Evolutionary conservation across 805 yeast genomes (phyloP).

Genomic region (Wickerhamomyces ciferrii): DNA sequence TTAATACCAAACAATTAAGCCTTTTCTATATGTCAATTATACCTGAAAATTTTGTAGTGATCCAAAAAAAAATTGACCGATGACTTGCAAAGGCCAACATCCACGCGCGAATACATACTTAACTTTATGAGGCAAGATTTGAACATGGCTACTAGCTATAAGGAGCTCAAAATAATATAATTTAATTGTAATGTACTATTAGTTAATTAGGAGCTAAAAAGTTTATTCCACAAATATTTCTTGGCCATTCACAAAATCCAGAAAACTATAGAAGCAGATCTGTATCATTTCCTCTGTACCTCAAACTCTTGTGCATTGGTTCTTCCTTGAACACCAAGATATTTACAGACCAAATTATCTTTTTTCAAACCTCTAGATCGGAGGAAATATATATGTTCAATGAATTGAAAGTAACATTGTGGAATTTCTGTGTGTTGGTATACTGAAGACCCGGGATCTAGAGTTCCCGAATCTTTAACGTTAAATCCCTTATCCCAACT

Average conservation of each 20-base stretch:
- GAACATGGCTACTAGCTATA: no score
- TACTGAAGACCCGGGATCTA: no score
- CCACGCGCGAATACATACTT: neutral
- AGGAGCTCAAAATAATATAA: no score
- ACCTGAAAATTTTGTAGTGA: neutral
- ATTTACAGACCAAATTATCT: neutral
- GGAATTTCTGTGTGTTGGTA: neutral
- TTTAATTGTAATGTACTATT: no score
- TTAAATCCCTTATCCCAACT: slow-evolving; percentile 5
- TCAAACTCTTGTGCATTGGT: neutral
- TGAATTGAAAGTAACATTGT: neutral
- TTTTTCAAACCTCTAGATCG: neutral
- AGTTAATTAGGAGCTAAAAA: no score
- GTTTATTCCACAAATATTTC: no score
- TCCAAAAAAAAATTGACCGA: neutral
- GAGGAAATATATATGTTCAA: neutral
- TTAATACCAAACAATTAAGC: neutral
- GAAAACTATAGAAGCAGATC: no score
- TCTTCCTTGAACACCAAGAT: neutral
- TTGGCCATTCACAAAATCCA: no score
- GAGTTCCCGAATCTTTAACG: neutral
- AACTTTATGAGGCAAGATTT: no score
- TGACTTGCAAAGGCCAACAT: neutral
- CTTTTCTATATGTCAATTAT: neutral
- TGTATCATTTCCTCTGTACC: no score